A percentile compares a stretch with the other conserved stretches of the same genome.
These are phyloP conservation scores for Pestalotiopsis fici DNA, from an alignment of 2,329 filamentous ascomycete species.

Conservation along the genomic window DNA sequence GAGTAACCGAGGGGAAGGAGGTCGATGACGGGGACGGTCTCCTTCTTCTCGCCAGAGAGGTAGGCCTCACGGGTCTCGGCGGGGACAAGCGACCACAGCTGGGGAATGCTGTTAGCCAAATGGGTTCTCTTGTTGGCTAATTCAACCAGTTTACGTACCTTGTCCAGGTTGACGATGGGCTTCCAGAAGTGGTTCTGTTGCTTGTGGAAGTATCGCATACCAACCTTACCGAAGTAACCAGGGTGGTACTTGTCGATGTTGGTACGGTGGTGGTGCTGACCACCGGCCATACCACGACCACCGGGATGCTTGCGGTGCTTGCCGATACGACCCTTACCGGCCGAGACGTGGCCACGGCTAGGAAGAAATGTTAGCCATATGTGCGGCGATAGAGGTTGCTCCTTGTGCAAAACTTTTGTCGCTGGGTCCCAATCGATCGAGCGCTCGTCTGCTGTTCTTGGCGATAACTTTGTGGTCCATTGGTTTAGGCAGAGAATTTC, in stretches of 20 bases:
- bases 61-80: conserved; percentile 92
- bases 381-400: conserved; percentile 12
- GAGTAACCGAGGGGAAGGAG: conserved; percentile 96
- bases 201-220: conserved; percentile 96
- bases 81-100: conserved; percentile 97
- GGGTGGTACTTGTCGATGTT: conserved; percentile 85
- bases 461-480: background rate
- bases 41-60: conserved; percentile 75
- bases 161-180: conserved; percentile 98
- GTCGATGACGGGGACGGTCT: conserved; percentile 96
- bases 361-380: conserved; percentile 32
- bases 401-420: background rate
- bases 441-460: background rate
- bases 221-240: conserved; percentile 99
- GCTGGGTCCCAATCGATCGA: background rate
- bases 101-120: conserved; percentile 29
- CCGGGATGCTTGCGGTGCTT: conserved; percentile 95
- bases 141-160: conserved; percentile 58
- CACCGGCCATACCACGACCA: conserved; percentile 91
- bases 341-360: conserved; percentile 96
- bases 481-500: background rate
- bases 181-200: conserved; percentile 97
- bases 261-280: conserved; percentile 96
- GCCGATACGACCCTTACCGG: conserved; percentile 97
- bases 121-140: conserved; percentile 3